These are phyloP conservation scores for Sonneratia alba DNA, from an alignment of 345 rosid species.

Conservation along the genomic window DNA sequence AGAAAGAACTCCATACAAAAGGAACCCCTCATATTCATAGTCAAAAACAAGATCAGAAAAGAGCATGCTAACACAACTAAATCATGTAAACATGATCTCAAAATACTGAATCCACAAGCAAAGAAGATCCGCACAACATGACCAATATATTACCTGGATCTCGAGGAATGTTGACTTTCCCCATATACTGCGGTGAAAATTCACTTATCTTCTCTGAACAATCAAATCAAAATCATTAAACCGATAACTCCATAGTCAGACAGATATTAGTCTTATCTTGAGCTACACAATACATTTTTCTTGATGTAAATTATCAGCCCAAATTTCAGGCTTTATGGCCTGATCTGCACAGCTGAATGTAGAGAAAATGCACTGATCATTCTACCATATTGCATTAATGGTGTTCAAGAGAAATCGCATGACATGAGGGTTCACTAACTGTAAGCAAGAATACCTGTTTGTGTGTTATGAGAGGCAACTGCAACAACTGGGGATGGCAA, in stretches of 20 bases:
- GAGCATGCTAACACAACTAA: neutral
- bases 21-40: neutral
- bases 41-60: neutral
- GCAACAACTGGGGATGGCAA: constrained; percentile 27
- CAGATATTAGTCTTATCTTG: neutral
- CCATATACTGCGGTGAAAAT: constrained; percentile 25
- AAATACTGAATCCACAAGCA: neutral
- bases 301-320: neutral
- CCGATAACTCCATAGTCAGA: neutral
- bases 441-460: constrained; percentile 40
- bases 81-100: neutral
- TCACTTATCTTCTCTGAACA: constrained; percentile 37
- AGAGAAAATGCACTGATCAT: neutral
- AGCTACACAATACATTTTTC: neutral
- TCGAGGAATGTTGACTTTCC: constrained; percentile 20
- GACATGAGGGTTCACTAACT: neutral
- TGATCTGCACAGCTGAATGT: neutral
- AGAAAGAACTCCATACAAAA: constrained; percentile 5
- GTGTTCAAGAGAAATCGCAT: neutral
- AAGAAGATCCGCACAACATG: neutral
- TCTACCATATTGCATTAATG: neutral
- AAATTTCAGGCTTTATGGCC: neutral
- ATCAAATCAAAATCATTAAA: neutral
- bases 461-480: constrained; percentile 28
- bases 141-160: constrained; percentile 27